phyloP scores from a whole-genome alignment of 2,329 filamentous ascomycete genomes.

The Beauveria sp. region DNA sequence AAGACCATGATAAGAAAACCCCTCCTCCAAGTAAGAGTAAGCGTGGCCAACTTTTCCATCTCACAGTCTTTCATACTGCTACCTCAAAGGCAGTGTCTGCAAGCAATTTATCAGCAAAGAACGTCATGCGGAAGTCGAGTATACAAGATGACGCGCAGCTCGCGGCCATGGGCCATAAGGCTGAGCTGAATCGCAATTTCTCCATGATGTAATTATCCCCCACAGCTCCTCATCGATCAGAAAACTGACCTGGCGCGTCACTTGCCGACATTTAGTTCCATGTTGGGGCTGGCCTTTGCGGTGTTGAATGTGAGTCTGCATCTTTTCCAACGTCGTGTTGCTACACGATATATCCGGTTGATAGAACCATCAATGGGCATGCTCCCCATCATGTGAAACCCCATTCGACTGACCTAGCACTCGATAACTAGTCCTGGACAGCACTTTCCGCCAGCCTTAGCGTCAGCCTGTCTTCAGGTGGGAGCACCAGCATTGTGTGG shows the following conservation, averaged over 20 bases:
- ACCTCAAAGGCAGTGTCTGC: background rate
- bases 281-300: constrained; percentile 39
- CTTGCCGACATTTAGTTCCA: constrained; percentile 17
- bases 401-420: background rate
- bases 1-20: background rate
- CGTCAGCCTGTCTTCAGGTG: constrained; percentile 55
- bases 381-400: background rate
- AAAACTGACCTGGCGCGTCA: background rate
- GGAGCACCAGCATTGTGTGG: constrained; percentile 63
- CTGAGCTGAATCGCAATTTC: constrained; percentile 20
- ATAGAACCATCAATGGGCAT: background rate
- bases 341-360: background rate
- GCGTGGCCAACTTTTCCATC: background rate
- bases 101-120: background rate
- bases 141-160: constrained; percentile 20
- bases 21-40: background rate
- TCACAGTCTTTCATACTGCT: background rate
- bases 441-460: constrained; percentile 38
- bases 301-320: constrained; percentile 30
- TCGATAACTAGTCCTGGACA: constrained; percentile 29
- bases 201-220: constrained; percentile 17
- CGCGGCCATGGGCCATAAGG: constrained; percentile 19
- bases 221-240: background rate
- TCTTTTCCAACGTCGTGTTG: background rate
- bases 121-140: constrained; percentile 14